Conservation (phyloP, 306 rosid species). For the Prunus kanzakura region DNA sequence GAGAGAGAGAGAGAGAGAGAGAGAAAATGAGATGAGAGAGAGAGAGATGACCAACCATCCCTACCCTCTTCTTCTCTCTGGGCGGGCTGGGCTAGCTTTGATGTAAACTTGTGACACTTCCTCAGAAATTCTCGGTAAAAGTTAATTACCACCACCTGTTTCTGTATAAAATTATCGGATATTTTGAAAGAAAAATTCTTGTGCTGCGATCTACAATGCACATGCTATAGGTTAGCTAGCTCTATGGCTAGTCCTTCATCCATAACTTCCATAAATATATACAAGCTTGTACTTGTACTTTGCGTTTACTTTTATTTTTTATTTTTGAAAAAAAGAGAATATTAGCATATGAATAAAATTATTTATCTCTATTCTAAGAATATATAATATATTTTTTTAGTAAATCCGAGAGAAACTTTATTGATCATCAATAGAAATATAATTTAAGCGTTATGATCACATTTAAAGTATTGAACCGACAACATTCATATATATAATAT, state of each 20-base stretch:
- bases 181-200: neutral
- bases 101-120: conserved; percentile 33
- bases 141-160: conserved; percentile 17
- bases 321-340: neutral
- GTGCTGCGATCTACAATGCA: neutral
- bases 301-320: neutral
- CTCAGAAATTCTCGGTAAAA: conserved; percentile 41
- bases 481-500: no score
- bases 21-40: neutral
- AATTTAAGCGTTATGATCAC: no score
- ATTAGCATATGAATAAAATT: neutral
- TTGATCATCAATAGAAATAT: no score
- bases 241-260: neutral
- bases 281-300: neutral
- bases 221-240: neutral
- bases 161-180: neutral
- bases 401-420: no score
- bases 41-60: neutral
- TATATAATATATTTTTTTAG: no score
- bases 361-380: neutral
- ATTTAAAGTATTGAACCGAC: no score
- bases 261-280: no score
- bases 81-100: conserved; percentile 6
- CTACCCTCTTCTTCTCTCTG: neutral
- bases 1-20: neutral